phyloP scores from a whole-genome alignment of 169 alveolate genomes.

The Toxoplasma gondii region DNA sequence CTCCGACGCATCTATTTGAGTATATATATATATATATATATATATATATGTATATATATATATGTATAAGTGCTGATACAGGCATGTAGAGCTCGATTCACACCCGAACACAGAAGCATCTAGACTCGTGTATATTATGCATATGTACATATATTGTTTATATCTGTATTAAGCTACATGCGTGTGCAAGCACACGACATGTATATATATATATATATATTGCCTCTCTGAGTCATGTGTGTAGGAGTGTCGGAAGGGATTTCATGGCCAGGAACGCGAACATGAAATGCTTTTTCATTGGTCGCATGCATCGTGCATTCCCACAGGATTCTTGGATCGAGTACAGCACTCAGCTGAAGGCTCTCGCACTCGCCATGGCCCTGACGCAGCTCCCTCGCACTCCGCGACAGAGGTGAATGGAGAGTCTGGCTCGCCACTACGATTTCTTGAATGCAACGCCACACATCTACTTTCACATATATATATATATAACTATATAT shows the following conservation, averaged over 20 bases:
- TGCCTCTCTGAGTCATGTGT: too few species aligned
- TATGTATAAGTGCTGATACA: neutral
- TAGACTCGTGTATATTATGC: neutral
- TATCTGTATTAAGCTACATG: neutral
- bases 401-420: neutral
- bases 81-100: neutral
- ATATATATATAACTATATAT: too few species aligned
- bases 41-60: neutral
- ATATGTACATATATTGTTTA: neutral
- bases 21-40: neutral
- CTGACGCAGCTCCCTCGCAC: neutral
- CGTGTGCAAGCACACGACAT: neutral
- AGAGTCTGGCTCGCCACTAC: too few species aligned
- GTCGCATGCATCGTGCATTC: neutral
- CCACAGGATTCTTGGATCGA: slow-evolving; percentile 3
- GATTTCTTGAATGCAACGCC: too few species aligned
- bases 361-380: slow-evolving; percentile 10
- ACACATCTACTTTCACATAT: neutral
- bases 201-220: too few species aligned
- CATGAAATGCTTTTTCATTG: neutral
- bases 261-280: too few species aligned
- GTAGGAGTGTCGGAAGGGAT: neutral
- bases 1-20: neutral
- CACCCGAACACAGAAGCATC: neutral
- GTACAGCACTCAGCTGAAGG: neutral